Evolutionary conservation across 1,284 basidiomycete genomes (phyloP).

Genomic region (Pseudozyma hubeiensis): DNA sequence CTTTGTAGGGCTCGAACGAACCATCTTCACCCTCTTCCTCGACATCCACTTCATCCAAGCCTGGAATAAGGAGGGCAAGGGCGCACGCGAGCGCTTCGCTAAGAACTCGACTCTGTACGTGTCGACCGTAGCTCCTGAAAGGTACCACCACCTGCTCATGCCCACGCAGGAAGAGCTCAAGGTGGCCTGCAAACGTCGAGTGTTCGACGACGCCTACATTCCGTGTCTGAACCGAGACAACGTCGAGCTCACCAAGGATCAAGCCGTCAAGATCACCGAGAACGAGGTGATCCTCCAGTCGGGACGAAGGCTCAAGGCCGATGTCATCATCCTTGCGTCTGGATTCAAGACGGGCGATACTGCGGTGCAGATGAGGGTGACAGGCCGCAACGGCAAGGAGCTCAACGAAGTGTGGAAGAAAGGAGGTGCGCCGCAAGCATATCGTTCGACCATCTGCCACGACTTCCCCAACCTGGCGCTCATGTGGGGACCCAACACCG

Average conservation of each 20-base stretch:
- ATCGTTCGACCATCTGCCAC: slow-evolving; percentile 43
- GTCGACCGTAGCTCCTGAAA: slow-evolving; percentile 41
- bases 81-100: slow-evolving; percentile 29
- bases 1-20: slow-evolving; percentile 22
- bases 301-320: slow-evolving; percentile 38
- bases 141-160: slow-evolving; percentile 57
- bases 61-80: slow-evolving; percentile 28
- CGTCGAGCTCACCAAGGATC: slow-evolving; percentile 39
- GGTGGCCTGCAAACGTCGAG: slow-evolving; percentile 53
- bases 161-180: slow-evolving; percentile 43
- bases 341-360: slow-evolving; percentile 47
- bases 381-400: slow-evolving; percentile 31
- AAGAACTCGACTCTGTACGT: slow-evolving; percentile 39
- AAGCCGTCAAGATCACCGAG: slow-evolving; percentile 28
- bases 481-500: slow-evolving; percentile 50
- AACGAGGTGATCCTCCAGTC: slow-evolving; percentile 34
- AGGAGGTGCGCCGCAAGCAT: slow-evolving; percentile 36
- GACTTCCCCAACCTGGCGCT: slow-evolving; percentile 56
- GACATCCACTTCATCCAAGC: slow-evolving; percentile 37
- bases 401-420: slow-evolving; percentile 43
- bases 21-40: slow-evolving; percentile 36
- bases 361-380: slow-evolving; percentile 32
- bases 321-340: slow-evolving; percentile 45
- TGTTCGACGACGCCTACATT: slow-evolving; percentile 52
- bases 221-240: slow-evolving; percentile 36